Percentiles rank a stretch among this genome's conserved stretches.
Evolutionary conservation across 2,329 filamentous ascomycete genomes (phyloP).

Genomic region (Gyromitra esculenta): DNA sequence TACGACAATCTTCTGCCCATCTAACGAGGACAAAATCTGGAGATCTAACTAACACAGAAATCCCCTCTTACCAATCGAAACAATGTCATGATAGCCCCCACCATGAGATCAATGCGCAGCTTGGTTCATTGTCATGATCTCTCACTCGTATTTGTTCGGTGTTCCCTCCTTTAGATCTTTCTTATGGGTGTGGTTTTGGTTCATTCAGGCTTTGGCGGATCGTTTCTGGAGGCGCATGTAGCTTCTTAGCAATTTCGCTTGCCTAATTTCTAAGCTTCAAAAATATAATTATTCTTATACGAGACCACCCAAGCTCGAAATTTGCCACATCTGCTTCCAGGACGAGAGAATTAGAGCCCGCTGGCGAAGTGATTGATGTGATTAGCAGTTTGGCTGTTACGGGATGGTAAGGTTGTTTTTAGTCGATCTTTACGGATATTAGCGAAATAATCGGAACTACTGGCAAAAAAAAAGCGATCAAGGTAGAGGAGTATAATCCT

Average conservation of each 20-base stretch:
- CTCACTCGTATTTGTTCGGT: conserved; percentile 36
- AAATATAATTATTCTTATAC: not conserved
- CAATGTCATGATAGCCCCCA: conserved; percentile 17
- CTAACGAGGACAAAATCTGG: conserved; percentile 1
- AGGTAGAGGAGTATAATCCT: not conserved
- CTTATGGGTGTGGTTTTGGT: not conserved
- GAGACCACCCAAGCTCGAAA: not conserved
- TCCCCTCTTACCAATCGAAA: conserved; percentile 22
- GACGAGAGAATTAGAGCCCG: not conserved
- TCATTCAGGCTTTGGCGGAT: not conserved
- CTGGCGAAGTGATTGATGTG: not conserved
- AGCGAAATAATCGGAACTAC: not conserved
- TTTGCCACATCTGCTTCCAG: not conserved
- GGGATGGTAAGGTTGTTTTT: not conserved
- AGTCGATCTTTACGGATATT: not conserved
- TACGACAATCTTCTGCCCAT: conserved; percentile 18
- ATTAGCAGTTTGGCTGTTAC: not conserved
- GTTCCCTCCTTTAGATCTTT: not conserved
- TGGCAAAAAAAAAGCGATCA: not conserved
- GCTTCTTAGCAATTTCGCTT: not conserved
- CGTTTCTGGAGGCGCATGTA: not conserved
- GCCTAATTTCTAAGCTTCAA: not conserved
- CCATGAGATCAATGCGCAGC: conserved; percentile 2
- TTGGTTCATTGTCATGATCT: conserved; percentile 31
- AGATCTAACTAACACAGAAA: conserved; percentile 11